Base-by-base conservation (phyloP, 345 rosid species). In the Sonneratia alba region DNA sequence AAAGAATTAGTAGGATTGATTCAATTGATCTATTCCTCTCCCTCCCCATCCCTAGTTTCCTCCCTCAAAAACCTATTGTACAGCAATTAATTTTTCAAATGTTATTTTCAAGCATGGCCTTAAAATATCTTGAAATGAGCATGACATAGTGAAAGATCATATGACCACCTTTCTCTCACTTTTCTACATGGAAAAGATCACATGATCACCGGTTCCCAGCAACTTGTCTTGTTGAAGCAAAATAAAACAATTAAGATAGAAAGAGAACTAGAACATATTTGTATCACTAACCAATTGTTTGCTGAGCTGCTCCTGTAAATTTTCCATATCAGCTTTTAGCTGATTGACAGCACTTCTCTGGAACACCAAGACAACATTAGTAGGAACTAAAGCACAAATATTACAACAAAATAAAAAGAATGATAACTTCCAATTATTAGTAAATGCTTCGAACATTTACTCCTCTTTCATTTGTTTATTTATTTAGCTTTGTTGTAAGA, bases 261-360 rank as follows among this genome's bases (percentile, higher is more conserved):
- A 3, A 68, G 68, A 59, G 38, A 67, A 56, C 21, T 14, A 0
- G 38, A 69, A 32, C 68, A 70, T 36, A 67, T 71, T 64, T 68
- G 79, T 92, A 79, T 66, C 69, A 80, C 87, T 81, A 72, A 95
- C 99, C 94, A 92, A 76, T 76, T 83, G 94, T 49, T 70, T 88
- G 74, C 83, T 90, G 79, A 95, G 88, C 77, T 95, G 96, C 75
- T 85, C 90, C 64, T 88, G 90, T 76, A 95, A 86, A 75, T 75
- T 81, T 78, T 85, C 97, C 91, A 90, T 88, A 74, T 95, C 97
- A 71, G 84, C 89, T 77, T 95, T 95, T 70, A 95, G 87, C 83
- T 88, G 96, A 87, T 92, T 89, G 85, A 92, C 94, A 85, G 79
- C 78, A 78, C 88, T 81, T 89, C 99, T 88, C 99, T 92, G 89